Conservation (phyloP, 1,284 basidiomycete species). For the Pseudozyma hubeiensis region DNA sequence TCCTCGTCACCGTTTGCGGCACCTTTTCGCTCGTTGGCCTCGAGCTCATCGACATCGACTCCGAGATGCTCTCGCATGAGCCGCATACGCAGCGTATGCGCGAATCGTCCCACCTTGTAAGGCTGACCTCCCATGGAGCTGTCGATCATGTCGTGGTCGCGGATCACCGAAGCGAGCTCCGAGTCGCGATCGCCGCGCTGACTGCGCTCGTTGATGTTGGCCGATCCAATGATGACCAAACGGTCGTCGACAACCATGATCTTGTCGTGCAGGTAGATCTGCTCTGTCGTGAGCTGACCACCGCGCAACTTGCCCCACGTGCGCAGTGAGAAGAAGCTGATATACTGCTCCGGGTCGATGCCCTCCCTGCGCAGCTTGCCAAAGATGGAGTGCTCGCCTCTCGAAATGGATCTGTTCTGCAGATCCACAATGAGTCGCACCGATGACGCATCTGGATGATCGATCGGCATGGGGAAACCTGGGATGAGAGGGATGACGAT, state of each 20-base stretch:
- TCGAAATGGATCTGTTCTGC: conserved; percentile 83
- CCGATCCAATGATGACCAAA: conserved; percentile 96
- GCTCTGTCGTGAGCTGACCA: conserved; percentile 88
- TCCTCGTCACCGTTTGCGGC: conserved; percentile 5
- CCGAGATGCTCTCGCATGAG: conserved; percentile 97
- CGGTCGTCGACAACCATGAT: conserved; percentile 95
- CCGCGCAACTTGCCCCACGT: conserved; percentile 92
- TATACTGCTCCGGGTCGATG: conserved; percentile 88
- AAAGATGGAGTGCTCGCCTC: conserved; percentile 94
- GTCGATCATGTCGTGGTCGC: conserved; percentile 93
- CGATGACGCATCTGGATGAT: conserved; percentile 90
- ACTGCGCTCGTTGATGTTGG: conserved; percentile 97
- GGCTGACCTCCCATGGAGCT: conserved; percentile 94
- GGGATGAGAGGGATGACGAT: conserved; percentile 92
- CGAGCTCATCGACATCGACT: conserved; percentile 89
- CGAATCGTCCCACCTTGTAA: conserved; percentile 95
- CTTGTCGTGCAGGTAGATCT: conserved; percentile 71
- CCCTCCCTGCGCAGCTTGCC: conserved; percentile 85
- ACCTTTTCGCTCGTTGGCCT: conserved; percentile 64
- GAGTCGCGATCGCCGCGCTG: conserved; percentile 96
- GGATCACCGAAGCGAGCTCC: conserved; percentile 89
- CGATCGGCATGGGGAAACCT: conserved; percentile 92
- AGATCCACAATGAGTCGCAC: conserved; percentile 72
- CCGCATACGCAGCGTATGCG: conserved; percentile 90
- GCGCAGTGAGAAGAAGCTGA: conserved; percentile 88